Evolutionary conservation across 176 grass and related monocot genomes (phyloP).

Genomic region (Hordeum vulgare): MorexV3_pseudomolecules_assembly NC_058519.1:542632161-542632660

Average conservation of each 20-base stretch:
- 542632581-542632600: too few species aligned
- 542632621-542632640: too few species aligned
- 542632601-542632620: too few species aligned
- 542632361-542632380: too few species aligned
- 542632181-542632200: neutral
- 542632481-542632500: too few species aligned
- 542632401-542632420: too few species aligned
- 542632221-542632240: neutral
- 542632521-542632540: neutral
- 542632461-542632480: too few species aligned
- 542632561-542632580: neutral
- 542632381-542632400: too few species aligned
- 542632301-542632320: neutral
- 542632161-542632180: neutral
- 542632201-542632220: neutral
- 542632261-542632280: neutral
- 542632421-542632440: too few species aligned
- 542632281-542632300: constrained; percentile 31
- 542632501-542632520: neutral
- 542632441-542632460: neutral
- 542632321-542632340: too few species aligned
- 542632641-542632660: too few species aligned
- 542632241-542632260: constrained; percentile 5
- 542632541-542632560: neutral
- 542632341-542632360: too few species aligned